phyloP scores from a whole-genome alignment of 805 yeast genomes.

The Brettanomyces custersianus region DNA sequence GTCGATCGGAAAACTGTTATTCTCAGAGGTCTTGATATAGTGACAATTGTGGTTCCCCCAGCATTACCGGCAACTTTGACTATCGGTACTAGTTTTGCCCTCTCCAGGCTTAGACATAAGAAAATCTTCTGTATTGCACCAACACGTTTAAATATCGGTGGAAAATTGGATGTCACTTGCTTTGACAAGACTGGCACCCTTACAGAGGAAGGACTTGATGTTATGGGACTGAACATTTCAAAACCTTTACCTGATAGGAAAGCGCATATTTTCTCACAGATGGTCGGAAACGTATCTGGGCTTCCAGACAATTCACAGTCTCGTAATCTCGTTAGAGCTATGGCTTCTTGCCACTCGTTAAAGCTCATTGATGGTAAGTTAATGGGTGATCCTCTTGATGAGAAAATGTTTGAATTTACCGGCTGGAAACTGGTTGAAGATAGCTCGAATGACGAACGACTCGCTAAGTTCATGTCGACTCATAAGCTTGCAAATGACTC shows the following conservation, averaged over 20 bases:
- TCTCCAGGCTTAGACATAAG: conserved; percentile 59
- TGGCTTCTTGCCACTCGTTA: conserved; percentile 84
- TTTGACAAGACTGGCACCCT: conserved; percentile 97
- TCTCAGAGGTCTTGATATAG: conserved; percentile 83
- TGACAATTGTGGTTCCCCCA: conserved; percentile 97
- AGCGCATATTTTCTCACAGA: conserved; percentile 20
- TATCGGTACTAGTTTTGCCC: conserved; percentile 91
- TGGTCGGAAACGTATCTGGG: conserved; percentile 10
- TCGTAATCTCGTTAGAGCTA: conserved; percentile 30
- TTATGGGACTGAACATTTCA: conserved; percentile 44
- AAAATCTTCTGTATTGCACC: conserved; percentile 88
- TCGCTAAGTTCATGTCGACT: conserved; percentile 14
- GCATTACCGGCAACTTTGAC: conserved; percentile 97
- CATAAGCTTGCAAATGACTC: conserved; percentile 29
- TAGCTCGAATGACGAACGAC: conserved; percentile 27
- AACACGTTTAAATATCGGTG: conserved; percentile 91
- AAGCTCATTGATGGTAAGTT: conserved; percentile 68
- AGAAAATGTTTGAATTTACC: conserved; percentile 88
- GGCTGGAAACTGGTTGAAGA: conserved; percentile 71
- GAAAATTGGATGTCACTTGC: conserved; percentile 81
- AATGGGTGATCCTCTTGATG: conserved; percentile 91
- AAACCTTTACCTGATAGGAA: conserved; percentile 23
- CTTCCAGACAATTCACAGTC: conserved; percentile 14
- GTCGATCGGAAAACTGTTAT: conserved; percentile 62
- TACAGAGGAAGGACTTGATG: conserved; percentile 94